Conservation (phyloP, 164 flowering plant genomes). For the Echeveria elegans region DNA sequence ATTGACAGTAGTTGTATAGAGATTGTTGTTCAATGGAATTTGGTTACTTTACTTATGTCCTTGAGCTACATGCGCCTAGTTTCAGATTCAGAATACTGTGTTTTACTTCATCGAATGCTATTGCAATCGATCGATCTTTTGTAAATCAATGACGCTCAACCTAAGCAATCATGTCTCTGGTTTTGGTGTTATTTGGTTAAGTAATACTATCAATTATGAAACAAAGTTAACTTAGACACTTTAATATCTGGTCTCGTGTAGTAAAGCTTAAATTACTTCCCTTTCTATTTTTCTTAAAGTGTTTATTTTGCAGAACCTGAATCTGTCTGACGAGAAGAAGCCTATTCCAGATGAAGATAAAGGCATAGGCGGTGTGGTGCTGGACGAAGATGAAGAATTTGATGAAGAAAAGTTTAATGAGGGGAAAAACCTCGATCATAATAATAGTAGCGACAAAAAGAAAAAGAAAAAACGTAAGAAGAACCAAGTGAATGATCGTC, state of each 20-base stretch:
- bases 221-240: neutral
- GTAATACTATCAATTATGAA: neutral
- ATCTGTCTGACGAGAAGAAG: conserved; percentile 11
- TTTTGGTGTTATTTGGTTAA: neutral
- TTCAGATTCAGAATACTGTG: too few species aligned
- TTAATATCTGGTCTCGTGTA: neutral
- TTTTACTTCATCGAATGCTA: too few species aligned
- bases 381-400: conserved; percentile 16
- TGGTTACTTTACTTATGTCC: too few species aligned
- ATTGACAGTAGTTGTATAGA: too few species aligned
- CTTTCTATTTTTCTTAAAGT: neutral
- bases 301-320: conserved; percentile 25
- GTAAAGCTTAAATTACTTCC: neutral
- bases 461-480: conserved; percentile 54
- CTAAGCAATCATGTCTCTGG: neutral
- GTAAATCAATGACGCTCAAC: too few species aligned
- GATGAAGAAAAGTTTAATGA: conserved; percentile 17
- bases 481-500: conserved; percentile 46
- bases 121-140: too few species aligned
- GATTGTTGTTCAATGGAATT: too few species aligned
- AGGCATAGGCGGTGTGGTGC: neutral
- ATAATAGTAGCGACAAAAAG: conserved; percentile 23
- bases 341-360: neutral
- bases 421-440: conserved; percentile 12
- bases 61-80: too few species aligned